These are phyloP conservation scores for Colletotrichum costaricense DNA, from an alignment of 2,329 filamentous ascomycete genomes.

Conservation along the genomic window DNA sequence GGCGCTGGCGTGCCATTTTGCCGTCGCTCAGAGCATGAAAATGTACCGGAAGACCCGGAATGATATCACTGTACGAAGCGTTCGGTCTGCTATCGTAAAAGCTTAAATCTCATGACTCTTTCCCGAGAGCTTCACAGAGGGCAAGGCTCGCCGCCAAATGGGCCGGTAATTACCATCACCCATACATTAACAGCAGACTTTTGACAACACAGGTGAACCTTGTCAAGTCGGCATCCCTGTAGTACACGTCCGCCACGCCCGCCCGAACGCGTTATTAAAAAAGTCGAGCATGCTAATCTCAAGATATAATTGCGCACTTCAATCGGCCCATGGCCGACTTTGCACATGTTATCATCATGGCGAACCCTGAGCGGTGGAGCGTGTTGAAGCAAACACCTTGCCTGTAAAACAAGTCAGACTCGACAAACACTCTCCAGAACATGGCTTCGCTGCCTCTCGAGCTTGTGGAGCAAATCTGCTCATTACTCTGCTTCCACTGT, in stretches of 20 bases:
- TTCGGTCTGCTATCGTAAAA: neutral
- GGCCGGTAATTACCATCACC: neutral
- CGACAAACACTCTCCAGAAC: neutral
- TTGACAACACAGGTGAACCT: neutral
- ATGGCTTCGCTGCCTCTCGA: constrained; percentile 26
- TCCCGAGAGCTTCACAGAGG: neutral
- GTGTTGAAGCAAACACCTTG: no score
- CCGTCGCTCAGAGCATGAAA: neutral
- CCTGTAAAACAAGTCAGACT: neutral
- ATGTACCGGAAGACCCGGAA: neutral
- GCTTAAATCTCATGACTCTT: neutral
- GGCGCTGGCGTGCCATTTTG: neutral
- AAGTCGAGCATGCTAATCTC: neutral
- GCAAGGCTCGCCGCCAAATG: neutral
- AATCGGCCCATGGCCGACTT: neutral
- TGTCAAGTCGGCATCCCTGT: neutral
- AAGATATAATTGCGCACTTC: neutral
- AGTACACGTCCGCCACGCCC: neutral
- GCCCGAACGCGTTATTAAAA: neutral
- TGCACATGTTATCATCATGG: neutral
- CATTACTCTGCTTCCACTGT: constrained; percentile 16
- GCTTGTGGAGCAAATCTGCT: constrained; percentile 25
- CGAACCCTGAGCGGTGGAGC: neutral
- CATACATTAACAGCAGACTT: neutral
- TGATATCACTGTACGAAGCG: no score